Conservation (phyloP, 768 basidiomycete genomes). For the Boletus patriciae region DNA sequence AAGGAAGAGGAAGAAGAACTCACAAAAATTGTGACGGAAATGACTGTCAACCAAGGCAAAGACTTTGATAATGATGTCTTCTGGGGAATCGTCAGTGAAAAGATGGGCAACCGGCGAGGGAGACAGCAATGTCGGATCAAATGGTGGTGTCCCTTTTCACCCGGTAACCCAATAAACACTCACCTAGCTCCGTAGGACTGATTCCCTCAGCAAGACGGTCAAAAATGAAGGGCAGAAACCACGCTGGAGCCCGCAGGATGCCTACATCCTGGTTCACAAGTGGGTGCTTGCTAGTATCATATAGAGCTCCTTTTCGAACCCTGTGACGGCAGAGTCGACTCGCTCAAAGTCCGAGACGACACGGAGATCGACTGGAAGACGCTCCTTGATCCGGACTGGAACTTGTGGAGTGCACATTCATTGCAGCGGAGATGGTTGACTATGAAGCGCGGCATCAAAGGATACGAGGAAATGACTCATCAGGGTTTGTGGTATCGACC, state of each 20-base stretch:
- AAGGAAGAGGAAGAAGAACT: constrained; percentile 76
- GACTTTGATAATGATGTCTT: constrained; percentile 78
- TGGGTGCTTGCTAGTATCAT: constrained; percentile 26
- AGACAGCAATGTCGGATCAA: constrained; percentile 87
- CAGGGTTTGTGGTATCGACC: constrained; percentile 49
- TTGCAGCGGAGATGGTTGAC: constrained; percentile 80
- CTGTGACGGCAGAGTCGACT: constrained; percentile 56
- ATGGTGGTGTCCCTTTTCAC: constrained; percentile 51
- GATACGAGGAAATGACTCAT: constrained; percentile 78
- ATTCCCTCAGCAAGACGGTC: constrained; percentile 66
- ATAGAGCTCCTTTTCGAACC: neutral
- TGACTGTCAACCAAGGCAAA: constrained; percentile 72
- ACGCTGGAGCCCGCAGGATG: constrained; percentile 75
- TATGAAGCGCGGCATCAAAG: constrained; percentile 75
- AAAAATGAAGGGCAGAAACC: constrained; percentile 71
- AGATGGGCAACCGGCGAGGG: constrained; percentile 74
- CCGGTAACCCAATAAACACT: neutral
- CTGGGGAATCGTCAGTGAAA: constrained; percentile 74
- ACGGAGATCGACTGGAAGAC: constrained; percentile 86
- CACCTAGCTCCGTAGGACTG: constrained; percentile 53
- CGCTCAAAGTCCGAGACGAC: constrained; percentile 72
- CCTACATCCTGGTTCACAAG: constrained; percentile 82
- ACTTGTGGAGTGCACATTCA: constrained; percentile 79
- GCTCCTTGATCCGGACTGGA: constrained; percentile 73
- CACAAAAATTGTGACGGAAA: constrained; percentile 69